Evolutionary conservation across 768 basidiomycete species (phyloP), one percentile per base, ranked within the genome.

Genomic region (Lepiota brunneoincarnata): DNA sequence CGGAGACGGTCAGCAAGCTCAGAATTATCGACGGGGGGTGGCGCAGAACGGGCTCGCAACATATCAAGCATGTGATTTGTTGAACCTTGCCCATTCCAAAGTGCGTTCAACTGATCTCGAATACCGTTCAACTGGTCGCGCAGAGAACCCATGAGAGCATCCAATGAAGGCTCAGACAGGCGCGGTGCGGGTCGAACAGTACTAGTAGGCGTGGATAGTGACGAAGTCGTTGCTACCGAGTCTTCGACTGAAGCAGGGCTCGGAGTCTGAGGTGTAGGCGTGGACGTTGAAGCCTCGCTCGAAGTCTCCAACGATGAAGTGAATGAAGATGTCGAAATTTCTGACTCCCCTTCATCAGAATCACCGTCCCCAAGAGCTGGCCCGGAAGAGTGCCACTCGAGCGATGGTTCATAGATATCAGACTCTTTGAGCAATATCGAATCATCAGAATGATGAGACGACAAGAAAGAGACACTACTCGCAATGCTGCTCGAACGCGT

Each of bases 361-460:
- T 44, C 35, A 39, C 28, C 23, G 17, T 51, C 24, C 20, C 41
- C 31, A 44, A 35, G 12, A 34, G 34, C 56, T 41, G 55, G 24
- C 21, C 12, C 31, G 17, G 24, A 37, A 18, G 44, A 44, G 15
- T 49, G 54, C n/a, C 34, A 40, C 35, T 50, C 56, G 26, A 47
- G 28, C 20, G 40, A 37, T 3, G 42, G 44, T 18, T 57, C 59
- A 24, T 54, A 54, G 20, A 48, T 46, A 18, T 56, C 59, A 5
- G 63, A 61, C 4, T 46, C 55, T 14, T 72, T 78, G 63, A 66
- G 64, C 35, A 66, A 75, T 56, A 71, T 71, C 69, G 74, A 70
- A 58, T 89, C 89, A 51, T 93, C 90, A 0, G 91, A 92, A 58
- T 91, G 86, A 57, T 88, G 86, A 1, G 79, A 80, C 1, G 79